These are phyloP conservation scores for Podaxis sp. DNA, from an alignment of 768 basidiomycete species.

Conservation along the genomic window DNA sequence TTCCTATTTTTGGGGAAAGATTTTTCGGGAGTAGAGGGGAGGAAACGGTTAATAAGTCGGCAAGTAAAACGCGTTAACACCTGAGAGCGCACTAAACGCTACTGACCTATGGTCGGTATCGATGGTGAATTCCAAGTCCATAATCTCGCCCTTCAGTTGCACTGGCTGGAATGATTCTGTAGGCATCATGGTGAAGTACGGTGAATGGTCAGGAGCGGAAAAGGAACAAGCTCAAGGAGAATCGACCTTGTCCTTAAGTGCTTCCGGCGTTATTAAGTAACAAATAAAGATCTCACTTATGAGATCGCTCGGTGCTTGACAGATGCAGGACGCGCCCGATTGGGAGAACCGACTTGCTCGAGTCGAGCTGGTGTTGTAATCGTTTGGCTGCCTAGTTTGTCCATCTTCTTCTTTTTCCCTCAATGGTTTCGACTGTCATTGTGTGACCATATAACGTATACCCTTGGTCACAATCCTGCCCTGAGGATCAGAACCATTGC, in stretches of 20 bases:
- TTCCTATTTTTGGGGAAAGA: conserved; percentile 59
- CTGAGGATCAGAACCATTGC: conserved; percentile 36
- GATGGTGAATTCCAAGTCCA: conserved; percentile 74
- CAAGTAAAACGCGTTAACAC: conserved; percentile 33
- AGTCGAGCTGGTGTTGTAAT: conserved; percentile 13
- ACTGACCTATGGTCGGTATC: conserved; percentile 68
- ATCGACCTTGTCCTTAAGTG: conserved; percentile 50
- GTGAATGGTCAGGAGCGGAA: conserved; percentile 34
- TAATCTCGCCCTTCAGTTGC: conserved; percentile 74
- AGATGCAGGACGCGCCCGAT: conserved; percentile 38
- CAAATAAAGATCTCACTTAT: conserved; percentile 33
- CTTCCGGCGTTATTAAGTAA: conserved; percentile 65
- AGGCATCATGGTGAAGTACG: conserved; percentile 46
- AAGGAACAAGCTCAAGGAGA: conserved; percentile 49
- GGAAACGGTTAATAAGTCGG: conserved; percentile 48
- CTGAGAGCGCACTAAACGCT: conserved; percentile 20
- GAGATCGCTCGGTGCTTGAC: conserved; percentile 46
- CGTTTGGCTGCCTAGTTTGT: conserved; percentile 15
- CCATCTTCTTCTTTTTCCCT: conserved; percentile 16
- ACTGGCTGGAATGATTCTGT: conserved; percentile 54
- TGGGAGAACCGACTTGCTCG: conserved; percentile 22
- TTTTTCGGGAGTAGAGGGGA: conserved; percentile 43
- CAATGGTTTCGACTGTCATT: conserved; percentile 30
- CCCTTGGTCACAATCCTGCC: conserved; percentile 34
- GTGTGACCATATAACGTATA: conserved; percentile 17